phyloP scores from a whole-genome alignment of 495 filamentous ascomycete species.

The Darksidea phi region DNA sequence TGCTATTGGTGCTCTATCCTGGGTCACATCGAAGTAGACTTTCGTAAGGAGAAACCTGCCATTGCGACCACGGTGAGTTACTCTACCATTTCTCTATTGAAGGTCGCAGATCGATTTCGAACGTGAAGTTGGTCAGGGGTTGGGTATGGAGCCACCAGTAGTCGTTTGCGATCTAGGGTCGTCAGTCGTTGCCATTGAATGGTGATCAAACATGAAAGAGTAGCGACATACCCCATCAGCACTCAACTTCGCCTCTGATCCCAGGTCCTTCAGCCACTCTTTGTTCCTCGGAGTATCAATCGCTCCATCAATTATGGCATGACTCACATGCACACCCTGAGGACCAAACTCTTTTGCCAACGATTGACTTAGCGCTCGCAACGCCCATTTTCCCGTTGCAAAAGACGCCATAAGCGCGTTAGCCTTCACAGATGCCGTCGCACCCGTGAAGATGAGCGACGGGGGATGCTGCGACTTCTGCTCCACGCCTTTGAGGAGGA shows the following conservation, averaged over 20 bases:
- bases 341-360: slow-evolving; percentile 88
- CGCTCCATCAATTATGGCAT: slow-evolving; percentile 82
- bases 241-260: slow-evolving; percentile 70
- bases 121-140: slow-evolving; percentile 74
- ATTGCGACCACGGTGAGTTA: not conserved
- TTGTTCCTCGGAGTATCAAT: slow-evolving; percentile 80
- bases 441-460: slow-evolving; percentile 82
- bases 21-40: too few relatives aligned
- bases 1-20: too few relatives aligned
- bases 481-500: slow-evolving; percentile 61
- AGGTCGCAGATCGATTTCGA: slow-evolving; percentile 80
- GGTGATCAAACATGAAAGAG: not conserved
- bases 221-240: slow-evolving; percentile 69
- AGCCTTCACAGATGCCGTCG: slow-evolving; percentile 76
- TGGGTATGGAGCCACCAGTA: slow-evolving; percentile 92
- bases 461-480: slow-evolving; percentile 60
- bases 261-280: slow-evolving; percentile 55
- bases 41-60: too few relatives aligned
- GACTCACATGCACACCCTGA: slow-evolving; percentile 82
- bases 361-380: slow-evolving; percentile 72
- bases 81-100: slow-evolving; percentile 71
- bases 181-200: not conserved
- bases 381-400: slow-evolving; percentile 77
- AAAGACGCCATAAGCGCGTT: slow-evolving; percentile 70
- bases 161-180: slow-evolving; percentile 73